Conservation (phyloP, 129 eudicot species). For the Artemisia annua region DNA sequence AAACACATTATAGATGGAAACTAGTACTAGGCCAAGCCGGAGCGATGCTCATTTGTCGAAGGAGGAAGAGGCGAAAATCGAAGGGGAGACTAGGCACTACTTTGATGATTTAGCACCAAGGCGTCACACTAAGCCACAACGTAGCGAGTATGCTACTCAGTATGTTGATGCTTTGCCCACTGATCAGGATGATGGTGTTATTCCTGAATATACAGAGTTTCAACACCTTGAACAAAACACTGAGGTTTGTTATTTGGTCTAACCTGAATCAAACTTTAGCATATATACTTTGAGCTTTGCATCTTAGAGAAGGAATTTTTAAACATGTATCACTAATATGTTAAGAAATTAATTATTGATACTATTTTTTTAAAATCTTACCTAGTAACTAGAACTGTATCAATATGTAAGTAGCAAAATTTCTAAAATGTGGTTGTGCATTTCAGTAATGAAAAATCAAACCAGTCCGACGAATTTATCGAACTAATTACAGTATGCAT, state of each 20-base stretch:
- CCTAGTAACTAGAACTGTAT: no score
- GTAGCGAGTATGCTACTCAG: slow-evolving; percentile 65
- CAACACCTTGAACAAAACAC: slow-evolving; percentile 71
- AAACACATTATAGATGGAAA: slow-evolving; percentile 42
- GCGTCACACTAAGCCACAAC: slow-evolving; percentile 88
- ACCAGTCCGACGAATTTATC: background rate
- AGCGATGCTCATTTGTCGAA: slow-evolving; percentile 72
- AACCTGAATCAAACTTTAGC: background rate
- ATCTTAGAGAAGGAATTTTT: background rate
- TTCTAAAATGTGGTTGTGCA: no score
- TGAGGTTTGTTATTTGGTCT: slow-evolving; percentile 43
- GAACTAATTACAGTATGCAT: background rate
- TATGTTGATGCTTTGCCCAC: slow-evolving; percentile 44
- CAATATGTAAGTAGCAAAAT: no score
- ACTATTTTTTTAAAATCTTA: no score
- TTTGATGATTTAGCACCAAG: slow-evolving; percentile 74
- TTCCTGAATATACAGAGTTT: slow-evolving; percentile 59
- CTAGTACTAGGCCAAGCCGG: slow-evolving; percentile 58
- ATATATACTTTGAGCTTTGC: background rate
- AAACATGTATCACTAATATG: background rate
- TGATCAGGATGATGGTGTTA: slow-evolving; percentile 27
- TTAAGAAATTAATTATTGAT: no score
- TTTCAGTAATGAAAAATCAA: no score
- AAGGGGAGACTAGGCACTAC: slow-evolving; percentile 60
- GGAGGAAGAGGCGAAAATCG: slow-evolving; percentile 72